Conservation (phyloP, 352 stramenopile genomes). For the Hyaloperonospora arabidopsidis region DNA sequence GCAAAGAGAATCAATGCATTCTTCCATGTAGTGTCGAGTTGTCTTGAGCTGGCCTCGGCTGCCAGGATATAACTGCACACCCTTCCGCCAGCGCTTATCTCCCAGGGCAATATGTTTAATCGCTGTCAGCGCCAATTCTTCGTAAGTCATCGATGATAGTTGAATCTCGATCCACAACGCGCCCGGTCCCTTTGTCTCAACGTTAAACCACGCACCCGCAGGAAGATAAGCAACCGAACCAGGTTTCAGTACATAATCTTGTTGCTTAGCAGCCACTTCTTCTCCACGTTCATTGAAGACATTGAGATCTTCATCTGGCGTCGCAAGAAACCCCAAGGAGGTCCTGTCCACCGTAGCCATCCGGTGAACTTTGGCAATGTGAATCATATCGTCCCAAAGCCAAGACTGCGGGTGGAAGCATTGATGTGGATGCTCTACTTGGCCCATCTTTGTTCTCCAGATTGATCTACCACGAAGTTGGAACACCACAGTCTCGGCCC, state of each 20-base stretch:
- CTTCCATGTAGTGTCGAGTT: conserved; percentile 9
- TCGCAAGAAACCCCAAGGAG: neutral
- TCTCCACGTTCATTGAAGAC: conserved; percentile 24
- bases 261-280: neutral
- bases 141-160: conserved; percentile 20
- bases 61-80: conserved; percentile 11
- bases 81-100: conserved; percentile 24
- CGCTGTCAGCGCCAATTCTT: conserved; percentile 19
- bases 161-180: conserved; percentile 42
- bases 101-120: conserved; percentile 27
- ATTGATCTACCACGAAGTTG: conserved; percentile 25
- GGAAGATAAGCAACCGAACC: conserved; percentile 49
- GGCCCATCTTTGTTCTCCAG: conserved; percentile 24
- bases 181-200: conserved; percentile 14
- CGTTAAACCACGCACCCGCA: conserved; percentile 40
- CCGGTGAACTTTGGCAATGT: conserved; percentile 18
- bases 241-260: conserved; percentile 21
- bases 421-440: conserved; percentile 18
- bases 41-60: conserved; percentile 7
- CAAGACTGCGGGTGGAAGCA: conserved; percentile 26
- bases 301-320: conserved; percentile 15
- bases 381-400: conserved; percentile 7
- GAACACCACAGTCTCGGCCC: conserved; percentile 34
- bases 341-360: conserved; percentile 5
- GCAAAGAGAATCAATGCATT: conserved; percentile 20